phyloP scores from a whole-genome alignment of 73 alveolate species.

The Paramecium pentaurelia region DNA sequence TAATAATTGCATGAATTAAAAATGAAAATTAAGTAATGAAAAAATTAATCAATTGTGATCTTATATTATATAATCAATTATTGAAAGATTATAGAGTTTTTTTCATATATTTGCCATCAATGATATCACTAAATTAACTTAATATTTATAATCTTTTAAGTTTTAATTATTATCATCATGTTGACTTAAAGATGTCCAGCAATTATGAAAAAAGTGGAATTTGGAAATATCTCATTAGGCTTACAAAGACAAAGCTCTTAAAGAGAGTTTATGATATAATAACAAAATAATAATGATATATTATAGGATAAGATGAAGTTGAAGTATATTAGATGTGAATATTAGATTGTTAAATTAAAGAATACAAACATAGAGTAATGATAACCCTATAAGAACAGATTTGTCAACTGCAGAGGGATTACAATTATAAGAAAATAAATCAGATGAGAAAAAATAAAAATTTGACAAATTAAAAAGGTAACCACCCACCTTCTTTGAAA shows the following conservation, averaged over 20 bases:
- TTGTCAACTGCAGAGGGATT: neutral
- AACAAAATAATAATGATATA: neutral
- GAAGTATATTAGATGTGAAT: neutral
- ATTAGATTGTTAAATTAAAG: neutral
- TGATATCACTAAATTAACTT: neutral
- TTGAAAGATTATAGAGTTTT: neutral
- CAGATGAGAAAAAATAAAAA: neutral
- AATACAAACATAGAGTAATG: neutral
- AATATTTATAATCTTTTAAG: neutral
- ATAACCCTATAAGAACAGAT: neutral
- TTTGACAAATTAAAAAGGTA: slow-evolving; percentile 11
- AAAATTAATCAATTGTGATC: neutral
- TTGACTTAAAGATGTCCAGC: neutral
- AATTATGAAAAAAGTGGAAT: neutral
- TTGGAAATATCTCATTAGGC: neutral
- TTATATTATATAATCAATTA: neutral
- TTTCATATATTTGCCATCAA: neutral
- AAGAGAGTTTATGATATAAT: neutral
- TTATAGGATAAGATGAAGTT: neutral
- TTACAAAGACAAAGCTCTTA: neutral
- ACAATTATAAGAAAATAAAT: neutral
- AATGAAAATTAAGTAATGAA: neutral
- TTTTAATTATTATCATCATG: neutral
- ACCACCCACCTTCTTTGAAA: slow-evolving; percentile 30
- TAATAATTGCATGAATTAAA: neutral